Percentiles rank a stretch among this genome's conserved stretches.
Evolutionary conservation across 1,284 basidiomycete species (phyloP).

Genomic region (Heterobasidion annosum): DNA sequence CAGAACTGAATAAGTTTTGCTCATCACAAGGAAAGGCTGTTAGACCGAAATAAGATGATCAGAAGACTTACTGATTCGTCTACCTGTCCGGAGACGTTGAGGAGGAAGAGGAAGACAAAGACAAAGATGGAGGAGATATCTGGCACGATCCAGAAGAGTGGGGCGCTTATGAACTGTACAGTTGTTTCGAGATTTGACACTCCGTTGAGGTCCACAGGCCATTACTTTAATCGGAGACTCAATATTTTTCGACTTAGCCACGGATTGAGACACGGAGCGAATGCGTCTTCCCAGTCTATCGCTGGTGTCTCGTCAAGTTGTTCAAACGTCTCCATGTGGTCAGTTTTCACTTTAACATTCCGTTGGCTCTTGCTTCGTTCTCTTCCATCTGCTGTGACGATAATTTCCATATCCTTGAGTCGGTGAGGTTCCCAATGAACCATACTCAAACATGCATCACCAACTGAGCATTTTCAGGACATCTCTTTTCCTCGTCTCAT

Average conservation of each 20-base stretch:
- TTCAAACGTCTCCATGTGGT: no score
- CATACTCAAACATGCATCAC: conserved; percentile 18
- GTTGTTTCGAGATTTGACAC: conserved; percentile 2
- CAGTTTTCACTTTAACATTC: no score
- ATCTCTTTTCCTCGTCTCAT: conserved; percentile 1
- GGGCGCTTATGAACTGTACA: neutral
- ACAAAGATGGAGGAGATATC: neutral
- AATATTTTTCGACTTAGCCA: no score
- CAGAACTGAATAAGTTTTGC: conserved; percentile 13
- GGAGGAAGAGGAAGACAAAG: neutral
- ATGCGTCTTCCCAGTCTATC: no score
- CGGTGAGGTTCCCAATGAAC: conserved; percentile 13
- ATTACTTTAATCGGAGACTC: no score
- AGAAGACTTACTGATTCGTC: no score
- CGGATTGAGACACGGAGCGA: no score
- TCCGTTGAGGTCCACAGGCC: neutral
- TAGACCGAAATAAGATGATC: neutral
- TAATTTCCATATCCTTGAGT: conserved; percentile 13
- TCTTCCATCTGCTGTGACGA: conserved; percentile 11
- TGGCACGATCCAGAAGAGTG: neutral
- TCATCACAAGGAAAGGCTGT: conserved; percentile 6
- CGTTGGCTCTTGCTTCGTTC: neutral
- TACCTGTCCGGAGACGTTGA: neutral
- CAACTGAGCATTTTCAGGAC: conserved; percentile 13
- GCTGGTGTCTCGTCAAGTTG: no score